Conservation (phyloP, 1,284 basidiomycete species). For the Gymnopus androsaceus region DNA sequence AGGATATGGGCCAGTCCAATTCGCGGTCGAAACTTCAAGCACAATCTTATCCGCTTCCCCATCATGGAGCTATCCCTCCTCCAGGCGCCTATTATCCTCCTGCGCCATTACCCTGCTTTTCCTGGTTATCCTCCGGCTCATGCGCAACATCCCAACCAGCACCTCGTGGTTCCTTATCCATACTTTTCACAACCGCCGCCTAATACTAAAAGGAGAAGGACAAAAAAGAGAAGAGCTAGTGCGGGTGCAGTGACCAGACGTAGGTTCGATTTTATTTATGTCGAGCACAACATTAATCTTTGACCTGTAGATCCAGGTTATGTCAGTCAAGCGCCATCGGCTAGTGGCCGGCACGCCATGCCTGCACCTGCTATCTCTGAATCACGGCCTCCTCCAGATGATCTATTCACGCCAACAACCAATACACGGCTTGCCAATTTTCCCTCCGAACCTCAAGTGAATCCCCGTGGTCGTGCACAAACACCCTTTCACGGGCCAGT, state of each 20-base stretch:
- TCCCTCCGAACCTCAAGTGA: background rate
- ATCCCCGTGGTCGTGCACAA: slow-evolving; percentile 6
- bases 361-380: background rate
- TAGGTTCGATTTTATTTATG: background rate
- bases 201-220: background rate
- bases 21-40: slow-evolving; percentile 2
- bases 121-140: background rate
- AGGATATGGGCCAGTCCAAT: slow-evolving; percentile 2
- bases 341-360: background rate
- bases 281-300: background rate
- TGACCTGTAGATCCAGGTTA: background rate
- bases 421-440: slow-evolving; percentile 7
- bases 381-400: background rate
- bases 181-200: background rate
- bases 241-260: background rate
- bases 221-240: slow-evolving; percentile 1
- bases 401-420: background rate
- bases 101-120: background rate
- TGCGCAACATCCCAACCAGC: slow-evolving; percentile 3
- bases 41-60: background rate
- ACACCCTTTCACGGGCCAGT: slow-evolving; percentile 8
- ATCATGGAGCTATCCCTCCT: background rate
- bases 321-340: background rate
- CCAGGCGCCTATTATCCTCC: slow-evolving; percentile 3
- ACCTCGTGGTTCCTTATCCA: slow-evolving; percentile 12